Conservation (phyloP, 2,329 filamentous ascomycete genomes). For the Trichoderma breve region DNA sequence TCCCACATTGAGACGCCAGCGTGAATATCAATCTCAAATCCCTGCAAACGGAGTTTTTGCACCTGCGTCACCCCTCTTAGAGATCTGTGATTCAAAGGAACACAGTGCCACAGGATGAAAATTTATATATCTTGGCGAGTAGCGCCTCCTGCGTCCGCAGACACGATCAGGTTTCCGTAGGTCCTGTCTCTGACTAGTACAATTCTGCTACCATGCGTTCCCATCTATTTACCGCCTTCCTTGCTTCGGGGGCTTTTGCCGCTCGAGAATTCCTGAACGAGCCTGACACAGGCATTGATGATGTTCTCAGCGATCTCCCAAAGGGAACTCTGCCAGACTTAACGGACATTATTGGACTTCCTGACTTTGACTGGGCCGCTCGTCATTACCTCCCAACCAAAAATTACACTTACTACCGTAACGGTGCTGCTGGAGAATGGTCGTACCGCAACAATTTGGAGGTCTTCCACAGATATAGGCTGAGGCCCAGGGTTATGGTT, state of each 20-base stretch:
- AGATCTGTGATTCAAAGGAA: neutral
- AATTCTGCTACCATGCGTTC: neutral
- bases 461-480: conserved; percentile 47
- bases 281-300: conserved; percentile 47
- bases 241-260: conserved; percentile 39
- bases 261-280: conserved; percentile 45
- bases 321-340: conserved; percentile 42
- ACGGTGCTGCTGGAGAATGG: conserved; percentile 55
- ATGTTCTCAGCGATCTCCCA: conserved; percentile 35
- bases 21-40: neutral
- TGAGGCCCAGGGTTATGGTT: conserved; percentile 49
- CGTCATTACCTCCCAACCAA: conserved; percentile 45
- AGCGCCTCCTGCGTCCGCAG: neutral
- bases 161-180: neutral
- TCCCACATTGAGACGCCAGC: neutral
- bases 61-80: neutral
- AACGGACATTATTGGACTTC: conserved; percentile 46
- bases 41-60: neutral
- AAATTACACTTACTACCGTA: conserved; percentile 57
- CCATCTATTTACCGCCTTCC: conserved; percentile 22
- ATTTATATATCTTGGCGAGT: neutral
- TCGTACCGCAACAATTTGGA: conserved; percentile 58
- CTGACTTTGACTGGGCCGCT: conserved; percentile 55
- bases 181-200: neutral
- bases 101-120: neutral